Conservation (phyloP, 2,329 filamentous ascomycete species). For the Epichloe glyceriae region DNA sequence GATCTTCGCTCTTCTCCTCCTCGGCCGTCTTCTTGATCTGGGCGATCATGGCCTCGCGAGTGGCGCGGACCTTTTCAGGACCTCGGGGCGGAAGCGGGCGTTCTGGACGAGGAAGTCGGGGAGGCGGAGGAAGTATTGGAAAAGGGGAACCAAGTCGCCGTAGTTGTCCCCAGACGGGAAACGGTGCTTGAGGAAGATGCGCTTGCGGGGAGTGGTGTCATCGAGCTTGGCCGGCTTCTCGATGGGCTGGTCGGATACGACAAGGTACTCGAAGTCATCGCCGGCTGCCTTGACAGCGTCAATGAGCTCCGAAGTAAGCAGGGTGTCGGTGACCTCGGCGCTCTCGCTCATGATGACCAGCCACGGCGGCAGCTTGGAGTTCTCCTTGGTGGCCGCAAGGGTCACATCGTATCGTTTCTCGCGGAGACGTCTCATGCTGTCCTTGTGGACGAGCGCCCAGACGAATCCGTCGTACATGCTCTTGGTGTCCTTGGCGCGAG, state of each 20-base stretch:
- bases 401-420: conserved; percentile 92
- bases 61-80: conserved; percentile 70
- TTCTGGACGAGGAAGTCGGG: conserved; percentile 64
- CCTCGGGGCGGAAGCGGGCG: conserved; percentile 83
- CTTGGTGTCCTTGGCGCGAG: conserved; percentile 42
- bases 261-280: conserved; percentile 67
- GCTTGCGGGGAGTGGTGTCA: conserved; percentile 75
- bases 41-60: conserved; percentile 67
- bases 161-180: conserved; percentile 53
- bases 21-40: conserved; percentile 72
- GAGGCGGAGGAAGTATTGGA: conserved; percentile 72
- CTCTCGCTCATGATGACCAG: conserved; percentile 93
- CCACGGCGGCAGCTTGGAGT: conserved; percentile 80
- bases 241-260: conserved; percentile 78
- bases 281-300: conserved; percentile 68
- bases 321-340: conserved; percentile 77
- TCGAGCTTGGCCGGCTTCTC: conserved; percentile 79
- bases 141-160: conserved; percentile 55
- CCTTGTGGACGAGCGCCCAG: conserved; percentile 92
- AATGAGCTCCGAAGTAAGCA: conserved; percentile 80
- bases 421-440: conserved; percentile 76
- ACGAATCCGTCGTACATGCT: conserved; percentile 81
- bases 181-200: conserved; percentile 65
- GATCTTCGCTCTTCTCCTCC: conserved; percentile 68
- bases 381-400: conserved; percentile 85